These are phyloP conservation scores for Psophocarpus tetragonolobus DNA, from an alignment of 306 rosid species.

Conservation along the genomic window DNA sequence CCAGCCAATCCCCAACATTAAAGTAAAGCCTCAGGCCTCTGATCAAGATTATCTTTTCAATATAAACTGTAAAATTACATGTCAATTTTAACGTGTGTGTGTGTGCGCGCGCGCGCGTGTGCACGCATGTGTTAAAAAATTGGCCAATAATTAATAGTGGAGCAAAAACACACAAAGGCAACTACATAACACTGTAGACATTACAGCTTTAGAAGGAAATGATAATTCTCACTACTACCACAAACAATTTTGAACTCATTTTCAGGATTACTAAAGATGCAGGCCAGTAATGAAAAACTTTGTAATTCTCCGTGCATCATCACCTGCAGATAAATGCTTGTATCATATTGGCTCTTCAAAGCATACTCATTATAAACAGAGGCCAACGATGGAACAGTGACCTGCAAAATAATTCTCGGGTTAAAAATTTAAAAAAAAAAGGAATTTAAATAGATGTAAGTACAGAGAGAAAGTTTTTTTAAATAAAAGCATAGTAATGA, in stretches of 20 bases:
- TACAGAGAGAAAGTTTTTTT: background rate
- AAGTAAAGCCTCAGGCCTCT: constrained; percentile 1
- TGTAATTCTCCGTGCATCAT: constrained; percentile 21
- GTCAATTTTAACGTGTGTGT: background rate
- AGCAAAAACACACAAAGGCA: background rate
- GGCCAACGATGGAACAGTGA: constrained; percentile 95
- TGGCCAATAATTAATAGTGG: background rate
- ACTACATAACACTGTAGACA: background rate
- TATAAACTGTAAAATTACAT: constrained; percentile 18
- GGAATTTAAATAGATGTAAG: constrained; percentile 8
- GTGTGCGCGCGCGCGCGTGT: background rate
- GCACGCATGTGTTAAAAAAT: background rate
- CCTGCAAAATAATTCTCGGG: constrained; percentile 58
- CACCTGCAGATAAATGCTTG: constrained; percentile 99
- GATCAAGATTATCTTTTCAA: constrained; percentile 21
- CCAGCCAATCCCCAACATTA: background rate
- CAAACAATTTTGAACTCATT: constrained; percentile 22
- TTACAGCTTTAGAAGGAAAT: background rate
- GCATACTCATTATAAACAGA: constrained; percentile 98
- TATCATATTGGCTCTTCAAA: constrained; percentile 97
- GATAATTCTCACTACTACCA: background rate
- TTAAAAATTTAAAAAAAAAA: constrained; percentile 29
- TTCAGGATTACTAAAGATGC: background rate
- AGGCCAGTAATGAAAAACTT: background rate
- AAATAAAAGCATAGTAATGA: constrained; percentile 15